These are phyloP conservation scores for Haplosporangium gracile DNA, from an alignment of 192 early-diverging fungal genomes.

Conservation along the genomic window DNA sequence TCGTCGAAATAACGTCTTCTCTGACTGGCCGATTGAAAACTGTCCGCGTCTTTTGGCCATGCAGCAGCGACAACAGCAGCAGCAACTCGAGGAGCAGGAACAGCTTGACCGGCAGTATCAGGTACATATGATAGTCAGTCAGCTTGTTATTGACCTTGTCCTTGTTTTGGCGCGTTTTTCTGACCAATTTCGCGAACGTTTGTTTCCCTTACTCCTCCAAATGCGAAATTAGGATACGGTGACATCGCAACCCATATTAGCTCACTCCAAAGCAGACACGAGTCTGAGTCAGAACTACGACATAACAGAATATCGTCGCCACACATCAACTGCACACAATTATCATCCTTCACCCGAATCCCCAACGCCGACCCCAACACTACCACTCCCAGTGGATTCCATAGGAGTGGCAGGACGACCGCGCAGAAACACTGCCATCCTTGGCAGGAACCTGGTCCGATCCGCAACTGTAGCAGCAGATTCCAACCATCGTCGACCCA, in stretches of 20 bases:
- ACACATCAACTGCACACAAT: not conserved
- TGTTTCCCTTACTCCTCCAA: not conserved
- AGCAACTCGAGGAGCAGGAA: not conserved
- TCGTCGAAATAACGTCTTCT: constrained; percentile 34
- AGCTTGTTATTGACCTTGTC: not conserved
- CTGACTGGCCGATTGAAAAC: constrained; percentile 37
- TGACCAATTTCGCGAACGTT: not conserved
- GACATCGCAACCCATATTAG: not conserved
- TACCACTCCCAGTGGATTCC: not conserved
- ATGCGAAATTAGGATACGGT: not conserved
- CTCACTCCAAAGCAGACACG: constrained; percentile 19
- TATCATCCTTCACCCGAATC: not conserved
- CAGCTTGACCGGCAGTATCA: not conserved
- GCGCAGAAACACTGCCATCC: constrained; percentile 26
- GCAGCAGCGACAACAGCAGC: constrained; percentile 15
- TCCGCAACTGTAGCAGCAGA: not conserved
- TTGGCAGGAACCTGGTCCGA: constrained; percentile 9
- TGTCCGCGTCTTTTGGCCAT: constrained; percentile 22
- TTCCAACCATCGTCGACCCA: not conserved
- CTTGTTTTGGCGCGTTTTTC: not conserved
- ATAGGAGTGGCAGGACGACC: not conserved
- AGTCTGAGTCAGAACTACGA: not conserved
- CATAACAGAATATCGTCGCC: constrained; percentile 9
- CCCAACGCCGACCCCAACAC: not conserved
- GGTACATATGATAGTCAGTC: not conserved